Evolutionary conservation across 768 basidiomycete genomes (phyloP), one percentile per base, ranked within the genome.

Genomic region (Rhodosporidiobolus odoratus): DNA sequence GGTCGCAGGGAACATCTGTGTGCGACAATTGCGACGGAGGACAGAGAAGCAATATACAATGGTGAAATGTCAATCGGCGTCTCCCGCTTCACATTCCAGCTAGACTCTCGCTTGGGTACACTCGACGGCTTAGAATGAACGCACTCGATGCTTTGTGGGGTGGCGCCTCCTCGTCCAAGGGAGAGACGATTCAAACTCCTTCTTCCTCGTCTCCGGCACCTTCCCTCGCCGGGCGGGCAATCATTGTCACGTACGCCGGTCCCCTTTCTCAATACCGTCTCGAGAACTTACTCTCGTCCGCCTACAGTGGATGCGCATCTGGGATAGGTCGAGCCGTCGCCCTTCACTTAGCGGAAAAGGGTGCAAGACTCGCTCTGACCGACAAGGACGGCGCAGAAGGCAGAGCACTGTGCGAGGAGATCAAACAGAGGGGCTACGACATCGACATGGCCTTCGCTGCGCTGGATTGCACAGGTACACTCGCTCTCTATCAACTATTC

Each of bases 321-420:
- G 71, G 71, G 1, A 72, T 72, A 30, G 71, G 71, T 0, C 35
- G 71, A 17, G 71, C 71, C 9, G 62, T 65, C 2, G 62, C 71
- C 16, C 52, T 68, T 17, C 47, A 60, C 35, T 48, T 72, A 16
- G 71, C 71, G 1, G 53, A 32, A 3, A 27, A 35, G 6, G 71
- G 71, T 13, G 58, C 35, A 1, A 32, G 71, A 1, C 54, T 73
- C n/a, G 67, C 72, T 7, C 27, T 69, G 25, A 69, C 67, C 2
- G 67, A 66, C 43, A 41, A 15, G 41, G 62, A 68, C 43, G 50
- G 45, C 0, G 50, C 63, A 3, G 66, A 34, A 2, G 71, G 71
- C 25, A 47, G 65, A 2, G 53, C 45, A 4, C 32, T 65, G 25
- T 72, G 71, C 41, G 58, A 45, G 32, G 43, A 47, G 60, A 48